Evolutionary conservation across 768 basidiomycete genomes (phyloP), one percentile per base, ranked within the genome.

Genomic region (Tulasnella sp.): DNA sequence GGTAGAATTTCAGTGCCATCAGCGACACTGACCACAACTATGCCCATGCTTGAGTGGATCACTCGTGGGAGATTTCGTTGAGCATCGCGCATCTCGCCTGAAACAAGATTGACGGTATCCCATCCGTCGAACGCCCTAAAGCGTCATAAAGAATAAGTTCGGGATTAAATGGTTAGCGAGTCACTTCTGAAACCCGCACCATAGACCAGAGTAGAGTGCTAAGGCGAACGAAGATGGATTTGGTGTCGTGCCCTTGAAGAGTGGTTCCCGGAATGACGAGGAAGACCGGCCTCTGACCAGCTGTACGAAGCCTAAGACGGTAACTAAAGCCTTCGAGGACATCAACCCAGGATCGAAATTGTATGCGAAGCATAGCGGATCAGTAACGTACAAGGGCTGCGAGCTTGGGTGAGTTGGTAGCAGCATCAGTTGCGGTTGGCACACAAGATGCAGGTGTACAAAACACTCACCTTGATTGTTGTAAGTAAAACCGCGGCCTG

Each of bases 121-220:
- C 93, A 99, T 0, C 95, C 95, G 70, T 93, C 93, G 64, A 90
- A 93, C 1, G 93, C 93, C 90, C 73, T 62, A n/a, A 47, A 8
- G 23, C 3, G 24, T 11, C 2, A 21, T 53, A 13, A 29, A 23
- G 13, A 2, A 27, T 24, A 53, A 13, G n/a, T 11, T 15, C 13
- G 4, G 43, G 54, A 42, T 32, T 1, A 3, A 26, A 26, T 42
- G 26, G 23, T 42, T 19, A 24, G 38, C 30, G 38, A 11, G 10
- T 38, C 34, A 7, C 15, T 38, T 38, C 34, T 38, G 34, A 5
- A 38, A 38, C 34, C 34, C 19, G 9, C 38, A 54, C 62, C 88
- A 97, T 3, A 98, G 73, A 2, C 92, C 90, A 10, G 92, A 95
- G 71, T 96, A 99, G 4, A 97, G 75, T 0, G 94, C 95, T n/a